Evolutionary conservation across 306 rosid genomes (phyloP), one percentile per base, ranked within the genome.

Genomic region (Cotoneaster glaucophyllus): DNA sequence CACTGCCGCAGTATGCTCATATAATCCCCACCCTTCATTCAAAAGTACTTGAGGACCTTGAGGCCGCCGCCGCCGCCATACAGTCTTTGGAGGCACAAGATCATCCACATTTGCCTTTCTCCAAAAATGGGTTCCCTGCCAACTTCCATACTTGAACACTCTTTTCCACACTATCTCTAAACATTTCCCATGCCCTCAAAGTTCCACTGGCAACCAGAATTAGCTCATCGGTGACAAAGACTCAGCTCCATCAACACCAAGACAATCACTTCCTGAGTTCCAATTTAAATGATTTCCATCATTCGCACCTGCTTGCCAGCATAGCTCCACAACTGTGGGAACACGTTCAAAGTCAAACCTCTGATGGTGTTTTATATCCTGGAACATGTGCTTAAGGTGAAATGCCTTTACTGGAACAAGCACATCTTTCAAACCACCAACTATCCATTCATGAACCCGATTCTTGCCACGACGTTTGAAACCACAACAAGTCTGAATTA

Each of bases 81-180:
- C 88, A 69, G 83, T 75, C 78, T 90, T 96, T 56, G 86, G 90
- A 52, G 96, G 98, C 69, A 96, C 93, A 72, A 92, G 85, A 83
- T 89, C 88, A 86, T 96, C 83, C 54, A 96, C 88, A 39, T 66
- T 79, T 50, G 93, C 93, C 81, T 87, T 95, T 79, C 77, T 79
- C 99, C 98, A 96, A 81, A 86, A 85, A 84, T 96, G 98, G 65
- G 84, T 68, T 76, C 96, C 97, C 75, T 84, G 83, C 92, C 97
- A 87, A 73, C 87, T 85, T 87, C 90, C 93, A 75, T 86, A 89
- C 90, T 86, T 89, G 64, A 96, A 92, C 63, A 92, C 84, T 39
- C 96, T 84, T 94, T 78, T 85, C 81, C 80, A 94, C 88, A 6
- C 96, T 90, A 37, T 86, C 74, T 87, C 95, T 86, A 67, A 90